Conservation (phyloP, 768 basidiomycete species). For the Leccinum rimulosum region DNA sequence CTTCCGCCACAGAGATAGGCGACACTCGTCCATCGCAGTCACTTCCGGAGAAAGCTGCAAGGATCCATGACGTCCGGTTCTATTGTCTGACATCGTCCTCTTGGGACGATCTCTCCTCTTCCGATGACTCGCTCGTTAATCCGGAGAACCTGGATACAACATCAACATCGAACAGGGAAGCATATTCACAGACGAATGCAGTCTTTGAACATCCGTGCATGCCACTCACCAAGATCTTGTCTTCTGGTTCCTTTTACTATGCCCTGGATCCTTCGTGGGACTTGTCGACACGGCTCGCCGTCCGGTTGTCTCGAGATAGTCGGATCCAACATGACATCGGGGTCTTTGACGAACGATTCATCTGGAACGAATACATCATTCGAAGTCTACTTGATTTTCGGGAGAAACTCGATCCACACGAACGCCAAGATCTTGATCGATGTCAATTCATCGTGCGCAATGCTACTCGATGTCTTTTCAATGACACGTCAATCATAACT, state of each 20-base stretch:
- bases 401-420: slow-evolving; percentile 64
- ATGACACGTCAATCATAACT: slow-evolving; percentile 5
- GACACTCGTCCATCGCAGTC: slow-evolving; percentile 61
- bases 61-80: slow-evolving; percentile 88
- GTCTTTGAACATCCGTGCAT: slow-evolving; percentile 88
- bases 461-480: slow-evolving; percentile 7
- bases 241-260: slow-evolving; percentile 92
- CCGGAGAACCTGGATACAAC: slow-evolving; percentile 52
- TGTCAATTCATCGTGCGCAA: slow-evolving; percentile 80
- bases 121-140: slow-evolving; percentile 51
- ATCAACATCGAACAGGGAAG: slow-evolving; percentile 37
- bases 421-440: slow-evolving; percentile 72
- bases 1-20: slow-evolving; percentile 72
- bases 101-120: slow-evolving; percentile 74
- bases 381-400: slow-evolving; percentile 87
- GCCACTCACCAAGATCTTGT: slow-evolving; percentile 86
- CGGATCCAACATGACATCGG: slow-evolving; percentile 45
- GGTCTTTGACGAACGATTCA: slow-evolving; percentile 80
- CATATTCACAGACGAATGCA: slow-evolving; percentile 43
- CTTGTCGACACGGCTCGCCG: slow-evolving; percentile 76
- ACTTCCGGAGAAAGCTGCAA: slow-evolving; percentile 64
- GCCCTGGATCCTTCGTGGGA: slow-evolving; percentile 85
- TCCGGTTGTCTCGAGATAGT: slow-evolving; percentile 57
- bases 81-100: slow-evolving; percentile 78
- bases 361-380: slow-evolving; percentile 95